Evolutionary conservation across 208 protist species (phyloP), one percentile per base, ranked within the genome.

Genomic region (Trypanosoma cruzi): DNA sequence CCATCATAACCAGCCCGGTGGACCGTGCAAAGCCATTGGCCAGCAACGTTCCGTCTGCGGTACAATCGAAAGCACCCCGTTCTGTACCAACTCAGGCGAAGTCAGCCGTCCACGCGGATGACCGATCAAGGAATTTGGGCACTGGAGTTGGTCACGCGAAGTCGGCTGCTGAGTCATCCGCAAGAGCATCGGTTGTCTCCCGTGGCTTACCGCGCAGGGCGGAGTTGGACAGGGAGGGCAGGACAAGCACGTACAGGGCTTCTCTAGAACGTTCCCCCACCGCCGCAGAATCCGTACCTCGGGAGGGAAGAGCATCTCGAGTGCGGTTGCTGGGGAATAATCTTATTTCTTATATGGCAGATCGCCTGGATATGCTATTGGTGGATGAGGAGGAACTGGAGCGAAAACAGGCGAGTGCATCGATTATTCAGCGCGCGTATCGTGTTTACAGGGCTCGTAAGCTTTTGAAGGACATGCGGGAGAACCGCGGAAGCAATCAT

Each of bases 311-410:
- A n/a, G 13, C 4, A 42, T 8, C 29, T 42, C 57, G 32, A 22
- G 1, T 8, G n/a, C 1, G 13, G 20, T 31, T 4, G 34, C 31
- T 22, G 29, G 80, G 76, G 24, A 60, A 71, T 5, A 79, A 86
- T 62, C 74, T 86, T 55, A 60, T 80, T 68, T 63, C 60, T 1
- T 92, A 86, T 59, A 67, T 92, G 64, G 74, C 79, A 40, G 77
- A 90, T 49, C 88, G 88, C 34, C 69, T 93, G 4, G 85, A 93
- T 16, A 82, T 93, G 69, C 75, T 93, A 14, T 50, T 93, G 24
- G 80, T 90, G 57, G 88, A 93, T 64, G 88, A 93, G 71, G 81
- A 89, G 52, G 88, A 93, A 76, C 59, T 93, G 34, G 80, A 88
- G 62, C 80, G 81, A 64, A 93, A 90, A 73, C 82, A 86, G n/a